Conservation (phyloP, 768 basidiomycete species). For the Calocybe gangraenosa region DNA sequence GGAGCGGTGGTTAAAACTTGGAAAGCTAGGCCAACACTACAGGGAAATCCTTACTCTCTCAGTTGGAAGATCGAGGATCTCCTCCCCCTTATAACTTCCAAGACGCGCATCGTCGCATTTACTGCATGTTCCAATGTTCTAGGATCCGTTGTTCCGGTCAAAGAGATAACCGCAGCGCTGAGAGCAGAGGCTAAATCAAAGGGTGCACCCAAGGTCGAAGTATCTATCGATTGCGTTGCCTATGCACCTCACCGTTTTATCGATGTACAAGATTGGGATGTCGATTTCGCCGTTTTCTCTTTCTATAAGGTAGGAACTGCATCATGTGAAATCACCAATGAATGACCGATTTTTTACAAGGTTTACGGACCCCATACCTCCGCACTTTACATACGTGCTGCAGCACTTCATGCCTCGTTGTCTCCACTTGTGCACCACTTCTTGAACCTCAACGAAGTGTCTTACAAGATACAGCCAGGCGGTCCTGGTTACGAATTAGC, state of each 20-base stretch:
- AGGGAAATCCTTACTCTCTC: conserved; percentile 66
- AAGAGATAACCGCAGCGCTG: conserved; percentile 48
- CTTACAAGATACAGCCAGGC: conserved; percentile 69
- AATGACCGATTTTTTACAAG: conserved; percentile 27
- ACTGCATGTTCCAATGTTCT: conserved; percentile 75
- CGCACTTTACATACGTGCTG: conserved; percentile 53
- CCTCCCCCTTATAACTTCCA: conserved; percentile 54
- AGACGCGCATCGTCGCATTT: conserved; percentile 71
- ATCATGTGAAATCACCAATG: not conserved
- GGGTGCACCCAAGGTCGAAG: conserved; percentile 58
- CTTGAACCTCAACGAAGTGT: conserved; percentile 37
- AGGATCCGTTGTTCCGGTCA: conserved; percentile 60
- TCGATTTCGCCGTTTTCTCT: conserved; percentile 69
- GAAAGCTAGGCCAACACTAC: conserved; percentile 42
- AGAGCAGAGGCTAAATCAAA: conserved; percentile 45
- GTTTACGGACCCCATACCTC: conserved; percentile 75
- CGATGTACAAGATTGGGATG: conserved; percentile 73
- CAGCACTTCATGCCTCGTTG: conserved; percentile 48
- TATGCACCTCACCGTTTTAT: conserved; percentile 72
- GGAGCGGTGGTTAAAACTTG: conserved; percentile 57
- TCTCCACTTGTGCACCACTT: conserved; percentile 69
- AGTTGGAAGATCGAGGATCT: conserved; percentile 50
- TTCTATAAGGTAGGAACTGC: conserved; percentile 63
- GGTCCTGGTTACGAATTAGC: conserved; percentile 74
- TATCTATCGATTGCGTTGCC: conserved; percentile 74